Base-by-base conservation (phyloP, 106 monocot genomes). In the Platanthera guangdongensis region DNA sequence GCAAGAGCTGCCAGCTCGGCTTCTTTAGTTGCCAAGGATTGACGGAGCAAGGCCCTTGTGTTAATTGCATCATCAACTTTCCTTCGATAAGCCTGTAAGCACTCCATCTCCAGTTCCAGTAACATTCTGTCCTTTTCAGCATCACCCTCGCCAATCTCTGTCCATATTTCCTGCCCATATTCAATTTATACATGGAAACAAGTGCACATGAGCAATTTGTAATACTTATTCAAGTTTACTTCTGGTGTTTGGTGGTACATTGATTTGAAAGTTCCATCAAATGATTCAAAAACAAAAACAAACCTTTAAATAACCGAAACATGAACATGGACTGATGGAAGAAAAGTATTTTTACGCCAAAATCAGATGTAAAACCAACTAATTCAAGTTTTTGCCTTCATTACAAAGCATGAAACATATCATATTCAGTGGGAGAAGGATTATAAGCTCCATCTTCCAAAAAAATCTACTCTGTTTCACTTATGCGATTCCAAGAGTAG, bases 1-100 rank as follows among this genome's bases (percentile, higher is more conserved):
- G 87, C 50, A 11, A 92, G 80, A 72, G 85, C 72, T 9, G 87
- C 79, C 60, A 92, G 78, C 78, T 92, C 92, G 7, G 92, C 89
- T 78, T 92, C 92, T 63, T 84, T 81, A 7, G 87, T 78, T 13
- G 77, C 68, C 65, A 92, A 53, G 0, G 79, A 87, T 63, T 85
- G 92, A 48, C 85, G 85, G 50, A 92, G 87, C 18, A 73, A 79
- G 9, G 89, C 79, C 51, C 85, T 78, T 8, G 81, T 63, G 10
- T 80, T 82, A 67, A 57, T 84, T 50, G 87, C 83, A 60, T 87
- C 78, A 2, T 89, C 85, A 9, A 87, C 83, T 57, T 83, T 92
- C 76, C 77, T 83, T 30, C 80, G 81, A 59, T 87, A 92, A 8
- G 87, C 85, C 67, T 85, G 82, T 85, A 89, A 81, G 78, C 92